Evolutionary conservation across 192 early-diverging fungal species (phyloP).

Genomic region (Diversispora epigaea): DNA sequence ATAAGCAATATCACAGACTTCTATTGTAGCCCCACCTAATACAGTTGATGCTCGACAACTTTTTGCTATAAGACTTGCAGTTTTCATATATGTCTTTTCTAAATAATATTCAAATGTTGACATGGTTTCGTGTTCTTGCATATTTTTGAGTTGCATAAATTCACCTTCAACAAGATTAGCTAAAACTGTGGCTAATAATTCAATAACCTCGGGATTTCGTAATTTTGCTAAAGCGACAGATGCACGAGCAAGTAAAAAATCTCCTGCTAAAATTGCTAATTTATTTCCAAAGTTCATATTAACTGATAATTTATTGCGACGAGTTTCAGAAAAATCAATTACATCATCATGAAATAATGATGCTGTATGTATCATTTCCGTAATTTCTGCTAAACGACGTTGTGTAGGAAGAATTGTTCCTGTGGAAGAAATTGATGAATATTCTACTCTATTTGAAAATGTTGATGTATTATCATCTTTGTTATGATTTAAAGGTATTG

Average conservation of each 20-base stretch:
- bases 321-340: conserved; percentile 68
- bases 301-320: conserved; percentile 73
- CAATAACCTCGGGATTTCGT: conserved; percentile 88
- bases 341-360: conserved; percentile 92
- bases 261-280: conserved; percentile 92
- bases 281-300: conserved; percentile 94
- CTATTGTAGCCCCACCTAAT: conserved; percentile 71
- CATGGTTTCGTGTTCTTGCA: conserved; percentile 30
- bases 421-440: conserved; percentile 33
- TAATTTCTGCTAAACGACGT: conserved; percentile 91
- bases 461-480: background rate
- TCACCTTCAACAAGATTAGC: conserved; percentile 95
- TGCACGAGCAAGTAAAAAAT: conserved; percentile 91
- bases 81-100: conserved; percentile 95
- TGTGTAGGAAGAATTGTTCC: conserved; percentile 70
- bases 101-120: conserved; percentile 87
- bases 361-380: conserved; percentile 98
- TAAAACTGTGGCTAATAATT: conserved; percentile 89
- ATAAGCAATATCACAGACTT: conserved; percentile 78
- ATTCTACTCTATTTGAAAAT: background rate
- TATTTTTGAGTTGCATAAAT: conserved; percentile 84
- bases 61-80: conserved; percentile 90
- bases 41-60: conserved; percentile 85
- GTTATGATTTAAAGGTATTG: no score
- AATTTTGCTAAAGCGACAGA: conserved; percentile 88